Evolutionary conservation across 2,329 filamentous ascomycete species (phyloP).

Genomic region (Colletotrichum limetticola): DNA sequence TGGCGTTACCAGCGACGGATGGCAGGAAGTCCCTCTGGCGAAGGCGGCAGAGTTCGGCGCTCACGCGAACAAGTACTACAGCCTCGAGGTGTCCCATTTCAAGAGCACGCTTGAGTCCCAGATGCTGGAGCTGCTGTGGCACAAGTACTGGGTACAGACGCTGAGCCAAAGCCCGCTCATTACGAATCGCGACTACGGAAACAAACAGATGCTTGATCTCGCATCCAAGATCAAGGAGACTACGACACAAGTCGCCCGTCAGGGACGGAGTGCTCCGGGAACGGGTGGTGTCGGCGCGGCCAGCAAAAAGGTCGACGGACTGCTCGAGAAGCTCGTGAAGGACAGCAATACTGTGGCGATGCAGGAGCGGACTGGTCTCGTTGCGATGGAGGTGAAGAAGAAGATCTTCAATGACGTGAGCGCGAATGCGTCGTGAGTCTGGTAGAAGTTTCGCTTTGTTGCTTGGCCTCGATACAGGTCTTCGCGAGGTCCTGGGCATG

Average conservation of each 20-base stretch:
- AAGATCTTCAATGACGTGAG: slow-evolving; percentile 65
- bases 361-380: slow-evolving; percentile 71
- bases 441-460: slow-evolving; percentile 2
- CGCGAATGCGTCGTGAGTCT: slow-evolving; percentile 21
- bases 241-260: slow-evolving; percentile 50
- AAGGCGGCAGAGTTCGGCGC: slow-evolving; percentile 98
- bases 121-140: slow-evolving; percentile 91
- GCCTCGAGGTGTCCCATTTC: slow-evolving; percentile 91
- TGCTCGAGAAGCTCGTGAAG: slow-evolving; percentile 68
- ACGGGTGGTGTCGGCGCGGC: slow-evolving; percentile 39
- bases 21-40: slow-evolving; percentile 84
- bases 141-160: slow-evolving; percentile 99
- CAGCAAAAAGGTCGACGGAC: slow-evolving; percentile 53
- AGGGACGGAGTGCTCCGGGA: slow-evolving; percentile 40
- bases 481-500: slow-evolving; percentile 15
- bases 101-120: slow-evolving; percentile 91
- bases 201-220: slow-evolving; percentile 90
- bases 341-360: slow-evolving; percentile 71
- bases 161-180: slow-evolving; percentile 90
- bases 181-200: slow-evolving; percentile 92
- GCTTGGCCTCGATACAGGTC: slow-evolving; percentile 15
- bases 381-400: slow-evolving; percentile 72
- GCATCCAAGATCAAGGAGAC: slow-evolving; percentile 82
- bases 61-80: slow-evolving; percentile 90
- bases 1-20: slow-evolving; percentile 63